Evolutionary conservation across 208 protist genomes (phyloP), one percentile per base, ranked within the genome.

Genomic region (Leishmania tarentolae): DNA sequence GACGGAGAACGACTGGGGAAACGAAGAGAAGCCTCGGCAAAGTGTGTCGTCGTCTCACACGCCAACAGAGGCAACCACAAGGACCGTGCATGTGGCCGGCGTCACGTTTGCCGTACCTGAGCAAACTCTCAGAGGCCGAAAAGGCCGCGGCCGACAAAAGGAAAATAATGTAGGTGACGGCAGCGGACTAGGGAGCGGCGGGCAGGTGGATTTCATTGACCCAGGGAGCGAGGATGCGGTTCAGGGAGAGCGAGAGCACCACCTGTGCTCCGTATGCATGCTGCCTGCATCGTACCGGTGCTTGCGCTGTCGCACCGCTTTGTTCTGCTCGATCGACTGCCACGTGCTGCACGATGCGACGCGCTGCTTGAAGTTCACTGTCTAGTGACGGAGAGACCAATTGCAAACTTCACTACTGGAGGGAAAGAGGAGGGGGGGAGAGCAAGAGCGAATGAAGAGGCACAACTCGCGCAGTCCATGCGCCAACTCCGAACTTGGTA

Each of bases 321-420:
- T 94, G n/a, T 93, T 95, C 80, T 96, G 93, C 81, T 96, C 91
- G 1, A 89, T 91, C 42, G 84, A 93, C 40, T 96, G 93, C 81
- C 90, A 95, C 75, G 91, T 91, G 19, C 52, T 89, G n/a, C 93
- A 96, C 75, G 90, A 96, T 24, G 89, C 91, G 7, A 96, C 91
- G 28, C 84, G 93, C 35, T 96, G 93, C 71, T 82, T 95, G 70
- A 96, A 96, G 85, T 96, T 90, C 61, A 94, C 88, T 11, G 88
- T 92, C 42, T 96, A 77, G 86, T 35, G 37, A 9, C 56, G 21
- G 61, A 47, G 35, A 40, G 71, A 75, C 31, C 37, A 52, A 69
- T 17, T 21, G n/a, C 52, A 79, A 35, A 40, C 7, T 66, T 66
- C 11, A 66, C 61, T 37, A n/a, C 61, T 66, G n/a, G 19, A 28